Conservation (phyloP, 1,284 basidiomycete species). For the Waitea zeae region DNA sequence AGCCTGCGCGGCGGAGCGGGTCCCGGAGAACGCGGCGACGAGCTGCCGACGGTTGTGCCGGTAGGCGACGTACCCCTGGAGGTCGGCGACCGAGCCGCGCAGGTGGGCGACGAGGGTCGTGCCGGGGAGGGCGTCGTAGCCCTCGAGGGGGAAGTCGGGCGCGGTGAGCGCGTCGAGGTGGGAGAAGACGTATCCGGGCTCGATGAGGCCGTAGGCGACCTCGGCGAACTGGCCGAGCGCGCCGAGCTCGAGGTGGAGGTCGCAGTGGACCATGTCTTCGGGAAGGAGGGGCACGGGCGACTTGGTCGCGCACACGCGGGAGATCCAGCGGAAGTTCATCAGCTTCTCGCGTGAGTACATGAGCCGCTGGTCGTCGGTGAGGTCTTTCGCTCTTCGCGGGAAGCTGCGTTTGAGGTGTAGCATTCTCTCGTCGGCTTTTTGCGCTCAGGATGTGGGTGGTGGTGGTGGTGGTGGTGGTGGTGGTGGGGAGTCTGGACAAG, state of each 20-base stretch:
- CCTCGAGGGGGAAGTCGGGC: conserved; percentile 27
- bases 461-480: no score
- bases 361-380: conserved; percentile 16
- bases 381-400: no score
- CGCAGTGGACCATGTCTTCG: conserved; percentile 17
- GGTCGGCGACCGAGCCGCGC: conserved; percentile 19
- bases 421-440: no score
- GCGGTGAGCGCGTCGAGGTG: conserved; percentile 19
- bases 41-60: conserved; percentile 23
- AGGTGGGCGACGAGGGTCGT: conserved; percentile 18
- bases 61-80: conserved; percentile 25
- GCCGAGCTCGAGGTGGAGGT: conserved; percentile 19
- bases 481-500: no score
- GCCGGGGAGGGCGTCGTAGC: conserved; percentile 20
- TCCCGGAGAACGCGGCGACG: conserved; percentile 29
- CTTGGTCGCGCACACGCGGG: conserved; percentile 23
- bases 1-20: conserved; percentile 20
- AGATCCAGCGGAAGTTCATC: conserved; percentile 32
- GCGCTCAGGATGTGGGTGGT: no score
- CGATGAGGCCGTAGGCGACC: conserved; percentile 14
- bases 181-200: conserved; percentile 22
- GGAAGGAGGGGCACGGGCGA: conserved; percentile 21
- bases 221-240: conserved; percentile 37
- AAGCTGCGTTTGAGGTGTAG: no score
- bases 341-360: conserved; percentile 30